These are phyloP conservation scores for Apiospora phragmitis DNA, from an alignment of 2,329 filamentous ascomycete genomes.

Conservation along the genomic window DNA sequence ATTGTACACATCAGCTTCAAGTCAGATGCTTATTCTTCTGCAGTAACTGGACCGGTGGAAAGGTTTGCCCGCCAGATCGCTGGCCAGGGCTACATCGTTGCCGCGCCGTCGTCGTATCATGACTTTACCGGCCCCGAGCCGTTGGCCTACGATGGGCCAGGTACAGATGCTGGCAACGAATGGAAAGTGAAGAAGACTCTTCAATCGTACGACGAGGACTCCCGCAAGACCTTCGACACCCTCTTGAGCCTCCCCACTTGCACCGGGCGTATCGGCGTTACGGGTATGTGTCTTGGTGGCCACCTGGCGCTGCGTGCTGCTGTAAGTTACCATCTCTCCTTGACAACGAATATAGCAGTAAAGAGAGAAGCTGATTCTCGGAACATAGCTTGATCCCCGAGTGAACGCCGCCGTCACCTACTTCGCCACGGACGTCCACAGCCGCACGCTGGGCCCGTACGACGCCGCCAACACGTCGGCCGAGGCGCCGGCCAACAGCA, in stretches of 20 bases:
- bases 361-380: neutral
- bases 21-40: neutral
- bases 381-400: slow-evolving; percentile 66
- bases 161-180: slow-evolving; percentile 83
- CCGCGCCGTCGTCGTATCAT: slow-evolving; percentile 87
- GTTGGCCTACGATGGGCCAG: slow-evolving; percentile 81
- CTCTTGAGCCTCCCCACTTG: slow-evolving; percentile 75
- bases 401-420: slow-evolving; percentile 80
- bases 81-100: slow-evolving; percentile 90
- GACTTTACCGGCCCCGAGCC: slow-evolving; percentile 87
- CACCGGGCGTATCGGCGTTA: slow-evolving; percentile 76
- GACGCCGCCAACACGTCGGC: slow-evolving; percentile 47
- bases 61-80: slow-evolving; percentile 91
- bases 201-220: slow-evolving; percentile 82
- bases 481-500: slow-evolving; percentile 38
- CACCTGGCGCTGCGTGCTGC: slow-evolving; percentile 70
- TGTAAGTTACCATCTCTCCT: slow-evolving; percentile 37
- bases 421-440: slow-evolving; percentile 92
- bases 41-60: slow-evolving; percentile 86
- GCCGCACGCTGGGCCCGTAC: slow-evolving; percentile 68
- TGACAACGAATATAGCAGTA: neutral
- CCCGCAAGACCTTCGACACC: slow-evolving; percentile 65
- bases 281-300: slow-evolving; percentile 91
- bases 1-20: slow-evolving; percentile 8
- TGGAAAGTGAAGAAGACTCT: slow-evolving; percentile 87